Base-by-base conservation (phyloP, 495 filamentous ascomycete species). In the Daldinia decipiens region DNA sequence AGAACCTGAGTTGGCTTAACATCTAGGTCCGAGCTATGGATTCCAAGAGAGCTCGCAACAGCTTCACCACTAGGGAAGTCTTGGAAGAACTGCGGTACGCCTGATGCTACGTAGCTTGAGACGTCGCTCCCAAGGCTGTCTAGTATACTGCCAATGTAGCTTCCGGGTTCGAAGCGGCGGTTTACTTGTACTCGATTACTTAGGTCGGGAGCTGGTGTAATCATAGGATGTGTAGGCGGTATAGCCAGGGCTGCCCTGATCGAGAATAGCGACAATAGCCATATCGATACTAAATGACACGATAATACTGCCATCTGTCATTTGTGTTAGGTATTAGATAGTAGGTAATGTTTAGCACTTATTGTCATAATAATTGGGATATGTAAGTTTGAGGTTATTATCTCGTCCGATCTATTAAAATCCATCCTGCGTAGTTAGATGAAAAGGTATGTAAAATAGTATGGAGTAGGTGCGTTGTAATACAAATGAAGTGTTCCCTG, bases 1-100 rank as follows among this genome's bases (percentile, higher is more conserved):
- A 93, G 75, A 17, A 91, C 90, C 67, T 92, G 85, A 2, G 91
- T 90, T 1, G 92, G 91, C 39, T 86, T 77, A 5, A 88, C 85
- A 13, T 74, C 81, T 24, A 92, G 76, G n/a, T 88, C 83, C 12
- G 72, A 72, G 57, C 86, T 82, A 56, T 83, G 77, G 45, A 93
- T 79, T 2, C 87, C 86, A 3, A 93, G 80, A 43, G 84, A 84
- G 63, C 82, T 89, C 69, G 82, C 76, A 5, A 92, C 90, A 4
- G 80, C 79, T 27, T 80, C 76, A 34, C 90, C 89, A 34, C 83
- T 88, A 1, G 90, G 90, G 58, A 92, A 86, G 65, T 84, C 84
- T 66, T 90, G 87, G 80, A 91, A 91, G 80, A 85, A 91, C 36
- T 88, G 84, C 11, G 87, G 87, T 0, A 92, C 82, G 43, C 89